Evolutionary conservation across 169 alveolate genomes (phyloP).

Genomic region (Cryptosporidium tyzzeri): DNA sequence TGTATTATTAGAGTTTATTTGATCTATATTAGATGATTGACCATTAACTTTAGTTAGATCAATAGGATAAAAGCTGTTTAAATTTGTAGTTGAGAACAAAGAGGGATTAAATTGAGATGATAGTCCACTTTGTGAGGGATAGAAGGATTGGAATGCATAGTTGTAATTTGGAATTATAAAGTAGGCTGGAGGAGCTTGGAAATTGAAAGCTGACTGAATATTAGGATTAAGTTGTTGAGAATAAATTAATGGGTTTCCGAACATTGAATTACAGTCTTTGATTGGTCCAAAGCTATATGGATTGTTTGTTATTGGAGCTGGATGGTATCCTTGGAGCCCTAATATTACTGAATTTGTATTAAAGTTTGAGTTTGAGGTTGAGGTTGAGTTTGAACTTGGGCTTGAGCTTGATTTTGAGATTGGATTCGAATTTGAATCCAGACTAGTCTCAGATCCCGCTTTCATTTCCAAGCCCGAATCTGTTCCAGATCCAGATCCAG

Average conservation of each 20-base stretch:
- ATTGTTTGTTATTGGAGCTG: background rate
- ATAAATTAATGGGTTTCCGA: background rate
- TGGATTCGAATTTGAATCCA: background rate
- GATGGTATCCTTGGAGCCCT: background rate
- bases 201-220: background rate
- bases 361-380: background rate
- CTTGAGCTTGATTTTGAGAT: background rate
- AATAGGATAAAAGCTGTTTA: background rate
- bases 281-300: background rate
- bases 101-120: background rate
- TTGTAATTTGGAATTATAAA: constrained; percentile 33
- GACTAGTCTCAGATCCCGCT: background rate
- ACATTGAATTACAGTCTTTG: background rate
- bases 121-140: background rate
- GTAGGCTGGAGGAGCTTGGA: constrained; percentile 12
- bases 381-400: background rate
- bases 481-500: background rate
- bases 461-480: background rate
- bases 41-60: background rate
- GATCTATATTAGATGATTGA: background rate
- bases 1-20: background rate
- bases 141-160: background rate
- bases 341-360: background rate
- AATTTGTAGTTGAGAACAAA: background rate
- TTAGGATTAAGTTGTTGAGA: background rate